Conservation (phyloP, 2,329 filamentous ascomycete species). For the Sarocladiaceae sp. region DNA sequence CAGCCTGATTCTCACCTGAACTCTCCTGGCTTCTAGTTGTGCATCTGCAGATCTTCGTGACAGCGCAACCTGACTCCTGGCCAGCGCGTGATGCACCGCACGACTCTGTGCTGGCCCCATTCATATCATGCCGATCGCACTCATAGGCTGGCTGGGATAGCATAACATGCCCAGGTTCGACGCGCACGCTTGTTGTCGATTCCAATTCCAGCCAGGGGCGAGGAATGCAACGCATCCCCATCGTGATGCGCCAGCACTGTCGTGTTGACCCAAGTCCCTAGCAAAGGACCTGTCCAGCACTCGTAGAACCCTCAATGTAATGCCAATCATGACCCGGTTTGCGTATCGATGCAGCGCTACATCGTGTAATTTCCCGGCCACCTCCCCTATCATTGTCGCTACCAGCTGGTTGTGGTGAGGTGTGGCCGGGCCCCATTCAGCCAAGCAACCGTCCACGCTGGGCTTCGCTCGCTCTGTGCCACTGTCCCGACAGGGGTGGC, state of each 20-base stretch:
- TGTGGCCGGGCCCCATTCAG: slow-evolving; percentile 3
- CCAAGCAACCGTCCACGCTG: background rate
- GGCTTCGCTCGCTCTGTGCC: background rate
- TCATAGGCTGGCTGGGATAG: background rate
- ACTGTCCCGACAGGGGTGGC: background rate
- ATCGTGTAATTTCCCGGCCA: slow-evolving; percentile 5
- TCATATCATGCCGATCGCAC: slow-evolving; percentile 6
- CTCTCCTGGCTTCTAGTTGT: no score
- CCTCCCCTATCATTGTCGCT: background rate
- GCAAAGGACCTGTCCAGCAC: background rate
- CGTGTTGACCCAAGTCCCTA: no score
- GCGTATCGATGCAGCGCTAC: background rate
- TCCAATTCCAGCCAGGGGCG: slow-evolving; percentile 5
- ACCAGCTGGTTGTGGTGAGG: background rate
- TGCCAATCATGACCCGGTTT: background rate
- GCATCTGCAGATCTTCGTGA: no score
- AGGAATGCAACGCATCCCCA: background rate
- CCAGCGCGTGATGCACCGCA: background rate
- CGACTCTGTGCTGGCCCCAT: background rate
- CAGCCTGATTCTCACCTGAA: slow-evolving; percentile 4
- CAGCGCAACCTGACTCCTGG: no score
- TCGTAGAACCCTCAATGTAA: background rate
- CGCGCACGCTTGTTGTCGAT: slow-evolving; percentile 8
- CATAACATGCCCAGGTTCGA: background rate
- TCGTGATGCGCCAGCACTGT: background rate